Percentiles rank a stretch among this genome's conserved stretches.
Evolutionary conservation across 2,329 filamentous ascomycete species (phyloP).

Genomic region (Aureobasidium sp.): DNA sequence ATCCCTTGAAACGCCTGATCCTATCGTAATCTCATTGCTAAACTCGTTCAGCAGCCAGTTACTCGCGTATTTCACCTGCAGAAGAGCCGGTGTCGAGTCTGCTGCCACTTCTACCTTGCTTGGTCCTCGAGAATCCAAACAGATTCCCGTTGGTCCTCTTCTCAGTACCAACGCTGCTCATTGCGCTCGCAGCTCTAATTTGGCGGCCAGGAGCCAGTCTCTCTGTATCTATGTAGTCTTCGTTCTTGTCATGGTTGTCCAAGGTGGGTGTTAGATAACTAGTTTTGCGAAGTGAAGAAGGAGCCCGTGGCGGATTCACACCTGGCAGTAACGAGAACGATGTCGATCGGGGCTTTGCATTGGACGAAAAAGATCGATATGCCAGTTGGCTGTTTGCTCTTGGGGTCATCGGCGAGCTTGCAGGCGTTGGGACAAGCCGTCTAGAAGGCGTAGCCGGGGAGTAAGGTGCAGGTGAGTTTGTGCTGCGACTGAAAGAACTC

Average conservation of each 20-base stretch:
- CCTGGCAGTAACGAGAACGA: constrained; percentile 4
- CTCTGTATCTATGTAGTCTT: neutral
- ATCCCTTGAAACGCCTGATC: neutral
- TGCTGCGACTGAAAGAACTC: constrained; percentile 12
- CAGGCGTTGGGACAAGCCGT: neutral
- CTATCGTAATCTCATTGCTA: constrained; percentile 9
- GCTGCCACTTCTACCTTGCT: constrained; percentile 1
- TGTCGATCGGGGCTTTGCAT: constrained; percentile 2
- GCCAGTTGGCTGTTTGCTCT: constrained; percentile 10
- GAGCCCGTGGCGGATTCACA: constrained; percentile 1
- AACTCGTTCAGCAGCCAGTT: neutral
- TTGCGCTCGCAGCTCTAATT: constrained; percentile 10
- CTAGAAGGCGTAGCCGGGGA: constrained; percentile 14
- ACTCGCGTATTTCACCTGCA: neutral
- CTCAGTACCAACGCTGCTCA: neutral
- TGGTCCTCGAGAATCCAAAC: constrained; percentile 3
- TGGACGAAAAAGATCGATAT: neutral
- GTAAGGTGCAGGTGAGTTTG: neutral
- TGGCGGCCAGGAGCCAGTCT: neutral
- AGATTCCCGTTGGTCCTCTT: neutral
- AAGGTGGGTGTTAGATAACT: constrained; percentile 6
- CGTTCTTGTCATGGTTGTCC: constrained; percentile 8
- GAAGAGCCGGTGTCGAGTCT: constrained; percentile 7
- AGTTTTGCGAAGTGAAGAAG: constrained; percentile 14
- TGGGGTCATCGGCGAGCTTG: constrained; percentile 7